These are phyloP conservation scores for Xylona heveae DNA, from an alignment of 495 filamentous ascomycete genomes.

Conservation along the genomic window DNA sequence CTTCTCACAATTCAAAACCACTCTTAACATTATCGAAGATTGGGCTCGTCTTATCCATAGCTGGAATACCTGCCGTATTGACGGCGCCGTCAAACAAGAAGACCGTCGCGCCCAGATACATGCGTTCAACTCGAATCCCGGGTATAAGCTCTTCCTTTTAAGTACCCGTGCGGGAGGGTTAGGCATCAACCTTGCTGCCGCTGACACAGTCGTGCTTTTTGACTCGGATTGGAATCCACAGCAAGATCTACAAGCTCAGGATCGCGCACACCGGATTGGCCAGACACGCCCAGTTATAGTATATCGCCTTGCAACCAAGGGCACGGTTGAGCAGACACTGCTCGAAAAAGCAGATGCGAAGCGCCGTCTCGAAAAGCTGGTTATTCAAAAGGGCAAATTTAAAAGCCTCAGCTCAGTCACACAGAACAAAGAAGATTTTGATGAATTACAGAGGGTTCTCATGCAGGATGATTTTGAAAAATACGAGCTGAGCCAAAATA, in stretches of 20 bases:
- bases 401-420: conserved; percentile 20
- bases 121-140: conserved; percentile 54
- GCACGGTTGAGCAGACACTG: conserved; percentile 76
- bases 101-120: conserved; percentile 70
- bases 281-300: conserved; percentile 82
- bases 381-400: conserved; percentile 82
- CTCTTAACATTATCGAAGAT: conserved; percentile 75
- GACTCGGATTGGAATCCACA: conserved; percentile 95
- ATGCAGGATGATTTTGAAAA: conserved; percentile 33
- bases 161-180: conserved; percentile 84
- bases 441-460: conserved; percentile 35
- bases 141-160: conserved; percentile 63
- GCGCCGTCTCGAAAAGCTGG: conserved; percentile 79
- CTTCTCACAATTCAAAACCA: conserved; percentile 90
- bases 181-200: conserved; percentile 67
- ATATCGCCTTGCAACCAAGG: conserved; percentile 86
- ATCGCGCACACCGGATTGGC: conserved; percentile 85
- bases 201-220: conserved; percentile 55
- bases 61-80: conserved; percentile 78
- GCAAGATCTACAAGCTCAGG: conserved; percentile 89
- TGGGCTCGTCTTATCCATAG: conserved; percentile 50
- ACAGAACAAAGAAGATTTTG: conserved; percentile 21
- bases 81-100: conserved; percentile 63
- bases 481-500: conserved; percentile 36
- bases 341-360: conserved; percentile 82